A percentile compares a stretch with the other conserved stretches of the same genome.
phyloP scores from a whole-genome alignment of 2,329 filamentous ascomycete species.

The Fusarium sp. region DNA sequence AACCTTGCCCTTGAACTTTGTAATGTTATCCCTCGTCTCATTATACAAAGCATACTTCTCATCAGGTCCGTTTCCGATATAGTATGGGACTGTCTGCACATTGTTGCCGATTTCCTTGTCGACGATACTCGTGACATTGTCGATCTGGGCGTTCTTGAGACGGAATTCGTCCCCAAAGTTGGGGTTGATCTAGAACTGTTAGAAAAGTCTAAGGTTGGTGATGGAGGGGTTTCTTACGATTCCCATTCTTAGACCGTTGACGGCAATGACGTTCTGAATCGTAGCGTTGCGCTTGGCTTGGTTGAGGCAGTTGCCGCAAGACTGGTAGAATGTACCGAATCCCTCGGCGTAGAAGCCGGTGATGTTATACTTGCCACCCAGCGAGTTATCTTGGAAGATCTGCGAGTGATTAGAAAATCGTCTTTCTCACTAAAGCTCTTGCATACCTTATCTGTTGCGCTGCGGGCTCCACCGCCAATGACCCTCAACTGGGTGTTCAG shows the following conservation, averaged over 20 bases:
- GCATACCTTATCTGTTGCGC: conserved; percentile 44
- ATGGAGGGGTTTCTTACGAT: conserved; percentile 21
- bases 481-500: conserved; percentile 44
- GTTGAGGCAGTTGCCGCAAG: conserved; percentile 44
- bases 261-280: conserved; percentile 42
- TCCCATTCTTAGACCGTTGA: conserved; percentile 38
- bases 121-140: conserved; percentile 36
- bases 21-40: conserved; percentile 39
- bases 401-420: neutral
- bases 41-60: conserved; percentile 44
- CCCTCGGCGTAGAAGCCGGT: conserved; percentile 44
- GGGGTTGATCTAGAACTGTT: conserved; percentile 36
- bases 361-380: conserved; percentile 46
- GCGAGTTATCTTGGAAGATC: conserved; percentile 46
- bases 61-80: conserved; percentile 40
- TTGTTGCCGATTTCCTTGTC: conserved; percentile 46
- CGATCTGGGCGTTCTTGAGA: conserved; percentile 41
- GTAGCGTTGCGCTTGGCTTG: conserved; percentile 41
- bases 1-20: conserved; percentile 37
- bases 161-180: conserved; percentile 45
- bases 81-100: conserved; percentile 41
- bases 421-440: accelerated
- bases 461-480: conserved; percentile 42
- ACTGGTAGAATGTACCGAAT: conserved; percentile 45
- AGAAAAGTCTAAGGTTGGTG: accelerated